phyloP scores from a whole-genome alignment of 2,329 filamentous ascomycete species.

The Thielaviopsis populi region DNA sequence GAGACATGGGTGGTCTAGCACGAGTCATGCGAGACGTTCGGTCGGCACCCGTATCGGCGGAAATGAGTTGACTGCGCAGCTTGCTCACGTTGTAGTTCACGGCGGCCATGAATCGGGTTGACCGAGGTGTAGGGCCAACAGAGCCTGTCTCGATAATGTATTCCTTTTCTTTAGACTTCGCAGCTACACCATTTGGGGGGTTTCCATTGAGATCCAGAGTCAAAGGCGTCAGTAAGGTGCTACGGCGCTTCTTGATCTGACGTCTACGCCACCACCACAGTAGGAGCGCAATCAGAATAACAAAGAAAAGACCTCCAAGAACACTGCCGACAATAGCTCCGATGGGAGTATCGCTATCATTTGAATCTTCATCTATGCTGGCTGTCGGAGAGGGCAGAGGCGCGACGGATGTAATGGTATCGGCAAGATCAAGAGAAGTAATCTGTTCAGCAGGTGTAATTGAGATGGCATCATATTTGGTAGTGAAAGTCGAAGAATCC shows the following conservation, averaged over 20 bases:
- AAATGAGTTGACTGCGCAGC: constrained; percentile 8
- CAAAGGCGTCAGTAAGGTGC: constrained; percentile 35
- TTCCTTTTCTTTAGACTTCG: constrained; percentile 21
- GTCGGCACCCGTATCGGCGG: constrained; percentile 25
- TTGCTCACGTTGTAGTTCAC: constrained; percentile 23
- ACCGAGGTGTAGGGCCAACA: constrained; percentile 34
- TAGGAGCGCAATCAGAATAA: constrained; percentile 33
- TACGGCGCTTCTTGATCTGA: constrained; percentile 29
- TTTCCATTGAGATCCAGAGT: constrained; percentile 23
- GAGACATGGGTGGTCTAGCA: constrained; percentile 16
- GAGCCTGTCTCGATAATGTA: constrained; percentile 33
- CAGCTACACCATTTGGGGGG: constrained; percentile 16
- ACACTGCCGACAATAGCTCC: constrained; percentile 37
- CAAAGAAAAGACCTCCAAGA: constrained; percentile 33
- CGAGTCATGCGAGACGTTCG: constrained; percentile 31
- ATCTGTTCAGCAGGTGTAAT: constrained; percentile 6
- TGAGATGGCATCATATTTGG: neutral
- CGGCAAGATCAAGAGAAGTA: constrained; percentile 5
- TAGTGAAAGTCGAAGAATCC: neutral
- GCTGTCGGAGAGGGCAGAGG: neutral
- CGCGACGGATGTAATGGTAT: neutral
- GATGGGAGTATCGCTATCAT: constrained; percentile 23
- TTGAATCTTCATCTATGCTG: constrained; percentile 8
- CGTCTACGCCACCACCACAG: constrained; percentile 37
- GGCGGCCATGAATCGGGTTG: constrained; percentile 28